Evolutionary conservation across 495 filamentous ascomycete genomes (phyloP), one percentile per base, ranked within the genome.

Genomic region (Aspergillus heteromorphus): DNA sequence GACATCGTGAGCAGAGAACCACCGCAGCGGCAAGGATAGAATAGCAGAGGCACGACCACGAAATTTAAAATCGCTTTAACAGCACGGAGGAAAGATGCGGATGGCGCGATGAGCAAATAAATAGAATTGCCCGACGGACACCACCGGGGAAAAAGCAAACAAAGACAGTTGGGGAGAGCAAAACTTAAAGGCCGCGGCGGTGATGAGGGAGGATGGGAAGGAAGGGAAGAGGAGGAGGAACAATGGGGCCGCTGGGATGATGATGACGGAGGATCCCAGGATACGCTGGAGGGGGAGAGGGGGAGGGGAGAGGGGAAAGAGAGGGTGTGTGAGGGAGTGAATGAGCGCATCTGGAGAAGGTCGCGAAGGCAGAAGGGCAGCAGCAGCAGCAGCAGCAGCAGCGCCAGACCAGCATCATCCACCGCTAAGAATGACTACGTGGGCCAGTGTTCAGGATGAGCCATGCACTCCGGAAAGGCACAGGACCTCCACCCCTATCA

Each of bases 391-490:
- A n/a, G 34, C 34, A 38, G 34, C 11, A 14, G 34, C 34, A 38
- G 34, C 34, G 34, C 34, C 34, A 38, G 34, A 38, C n/a, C n/a
- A 38, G 10, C 34, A 38, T 29, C 48, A 52, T 51, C 38, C 21
- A 49, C 52, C 56, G 50, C 40, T 57, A 21, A 47, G 48, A 53
- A 20, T 34, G 51, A 57, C 50, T 48, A 63, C 57, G 51, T 54
- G 53, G 60, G 56, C 54, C 57, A 60, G 57, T 41, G 45, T 51
- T 52, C 48, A 51, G 45, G 51, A 21, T 51, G 38, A 59, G 51
- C 45, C 50, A 61, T 62, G 67, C 67, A 69, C 64, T 63, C 58
- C 67, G 69, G 71, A 55, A 71, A 69, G 63, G 55, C 57, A 71
- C 69, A 72, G 63, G 51, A 48, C 56, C 55, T 54, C 55, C 25